Evolutionary conservation across 225 moss, liverwort and hornwort species (phyloP), one percentile per base, ranked within the genome.

Genomic region (Asterella californica): DNA sequence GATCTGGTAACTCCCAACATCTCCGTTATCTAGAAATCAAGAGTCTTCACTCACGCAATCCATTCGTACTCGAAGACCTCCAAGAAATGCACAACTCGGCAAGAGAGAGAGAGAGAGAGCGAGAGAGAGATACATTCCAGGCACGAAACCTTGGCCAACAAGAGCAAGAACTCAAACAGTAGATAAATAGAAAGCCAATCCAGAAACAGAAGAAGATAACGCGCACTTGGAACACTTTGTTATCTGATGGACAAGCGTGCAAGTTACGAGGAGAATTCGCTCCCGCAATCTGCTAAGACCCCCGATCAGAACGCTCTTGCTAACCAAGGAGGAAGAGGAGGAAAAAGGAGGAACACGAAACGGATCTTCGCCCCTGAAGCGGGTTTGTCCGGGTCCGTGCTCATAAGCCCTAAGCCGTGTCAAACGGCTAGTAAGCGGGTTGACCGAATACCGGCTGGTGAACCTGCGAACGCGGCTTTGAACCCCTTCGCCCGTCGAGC

Each of bases 341-440:
- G n/a, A n/a, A n/a, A n/a, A n/a, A 30, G 10, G 11, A 10, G 36
- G 70, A 70, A 42, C 64, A 29, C 50, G 11, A 71, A 33, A 15
- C 29, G 72, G 29, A 27, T 2, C 50, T 73, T 30, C 10, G 72
- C 1, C 5, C 24, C 29, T n/a, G 72, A 50, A 45, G 72, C 49
- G 22, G 49, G 32, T 30, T 70, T 45, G 70, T 17, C 38, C 17
- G 42, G 24, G 47, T 70, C 53, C 12, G 53, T 54, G 53, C 15
- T 46, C n/a, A 48, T 45, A 47, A 63, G 63, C 77, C 77, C 77
- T 77, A 77, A 77, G 62, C 46, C 42, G 62, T 60, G 34, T 64
- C 64, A 65, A 64, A 77, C 77, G 77, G 77, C 77, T 47, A 77
- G 50, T 42, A 62, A 25, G 77, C 77, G 77, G 75, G 59, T 37